A percentile compares a stretch with the other conserved stretches of the same genome.
These are phyloP conservation scores for Albugo candida DNA, from an alignment of 352 stramenopile species.

Conservation along the genomic window DNA sequence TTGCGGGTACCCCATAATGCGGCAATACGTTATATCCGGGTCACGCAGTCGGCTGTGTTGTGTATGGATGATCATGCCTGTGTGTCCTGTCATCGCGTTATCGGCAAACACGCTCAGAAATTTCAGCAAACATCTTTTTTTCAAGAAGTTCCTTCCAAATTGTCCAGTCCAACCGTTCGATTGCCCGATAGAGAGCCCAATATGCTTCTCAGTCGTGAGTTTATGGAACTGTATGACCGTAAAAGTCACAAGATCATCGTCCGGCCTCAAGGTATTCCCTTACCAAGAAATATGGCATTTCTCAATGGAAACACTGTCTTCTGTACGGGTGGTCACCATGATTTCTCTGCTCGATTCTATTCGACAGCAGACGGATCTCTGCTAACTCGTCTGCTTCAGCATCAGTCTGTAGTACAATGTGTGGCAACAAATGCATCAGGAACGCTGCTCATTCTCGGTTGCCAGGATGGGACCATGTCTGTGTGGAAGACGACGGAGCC, in stretches of 20 bases:
- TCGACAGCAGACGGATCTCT: slow-evolving; percentile 44
- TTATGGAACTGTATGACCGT: slow-evolving; percentile 41
- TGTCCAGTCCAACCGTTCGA: neutral
- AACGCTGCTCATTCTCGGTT: slow-evolving; percentile 29
- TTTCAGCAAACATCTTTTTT: neutral
- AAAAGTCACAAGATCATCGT: slow-evolving; percentile 37
- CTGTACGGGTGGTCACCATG: slow-evolving; percentile 47
- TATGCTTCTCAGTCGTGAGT: slow-evolving; percentile 4
- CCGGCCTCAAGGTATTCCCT: slow-evolving; percentile 18
- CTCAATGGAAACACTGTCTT: slow-evolving; percentile 30
- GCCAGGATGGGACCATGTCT: slow-evolving; percentile 50
- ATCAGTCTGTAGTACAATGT: slow-evolving; percentile 47
- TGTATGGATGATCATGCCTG: slow-evolving; percentile 51
- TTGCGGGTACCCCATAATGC: slow-evolving; percentile 29
- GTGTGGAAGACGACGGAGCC: slow-evolving; percentile 55
- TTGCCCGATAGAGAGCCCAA: neutral
- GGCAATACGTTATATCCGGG: slow-evolving; percentile 27
- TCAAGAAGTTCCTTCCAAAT: neutral
- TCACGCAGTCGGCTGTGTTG: slow-evolving; percentile 29
- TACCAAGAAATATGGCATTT: slow-evolving; percentile 13
- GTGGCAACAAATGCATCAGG: slow-evolving; percentile 25
- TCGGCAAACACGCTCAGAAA: slow-evolving; percentile 28
- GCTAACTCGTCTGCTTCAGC: slow-evolving; percentile 48
- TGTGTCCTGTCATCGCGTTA: slow-evolving; percentile 49
- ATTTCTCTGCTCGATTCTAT: slow-evolving; percentile 61